phyloP scores from a whole-genome alignment of 805 yeast species.

The Candida glaebosa region DNA sequence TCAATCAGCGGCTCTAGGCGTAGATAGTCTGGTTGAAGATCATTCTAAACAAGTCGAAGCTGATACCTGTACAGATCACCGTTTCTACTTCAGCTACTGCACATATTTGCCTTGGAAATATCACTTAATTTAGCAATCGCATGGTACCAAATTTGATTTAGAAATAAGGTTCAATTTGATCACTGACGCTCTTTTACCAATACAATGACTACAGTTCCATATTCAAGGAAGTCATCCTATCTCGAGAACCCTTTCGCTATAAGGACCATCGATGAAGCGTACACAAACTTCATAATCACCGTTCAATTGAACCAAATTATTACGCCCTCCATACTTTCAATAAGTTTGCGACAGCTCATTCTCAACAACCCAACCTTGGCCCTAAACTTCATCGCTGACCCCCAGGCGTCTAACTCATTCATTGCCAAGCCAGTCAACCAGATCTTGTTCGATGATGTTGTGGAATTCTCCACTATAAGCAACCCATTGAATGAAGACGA shows the following conservation, averaged over 20 bases:
- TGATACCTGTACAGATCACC: too few species aligned
- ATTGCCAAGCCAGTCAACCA: conserved; percentile 13
- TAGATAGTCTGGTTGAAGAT: too few species aligned
- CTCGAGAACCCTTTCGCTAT: conserved; percentile 1
- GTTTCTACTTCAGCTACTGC: too few species aligned
- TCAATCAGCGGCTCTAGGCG: too few species aligned
- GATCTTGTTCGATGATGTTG: conserved; percentile 21
- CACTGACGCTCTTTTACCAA: too few species aligned
- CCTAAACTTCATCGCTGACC: conserved; percentile 15
- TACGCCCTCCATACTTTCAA: conserved; percentile 13
- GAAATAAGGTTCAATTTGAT: too few species aligned
- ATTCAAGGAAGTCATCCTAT: neutral
- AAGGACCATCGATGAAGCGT: conserved; percentile 7
- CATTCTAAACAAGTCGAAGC: too few species aligned
- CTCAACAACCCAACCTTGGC: conserved; percentile 15
- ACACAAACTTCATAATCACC: conserved; percentile 22
- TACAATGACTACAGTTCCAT: neutral
- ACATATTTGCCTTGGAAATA: too few species aligned
- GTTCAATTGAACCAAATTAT: conserved; percentile 16
- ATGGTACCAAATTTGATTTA: neutral
- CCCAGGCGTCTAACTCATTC: conserved; percentile 10
- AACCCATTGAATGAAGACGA: conserved; percentile 11
- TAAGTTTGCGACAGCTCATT: conserved; percentile 15
- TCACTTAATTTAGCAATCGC: neutral
- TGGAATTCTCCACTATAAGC: conserved; percentile 7